Evolutionary conservation across 2,329 filamentous ascomycete genomes (phyloP).

Genomic region (Chaetomium globosum): DNA sequence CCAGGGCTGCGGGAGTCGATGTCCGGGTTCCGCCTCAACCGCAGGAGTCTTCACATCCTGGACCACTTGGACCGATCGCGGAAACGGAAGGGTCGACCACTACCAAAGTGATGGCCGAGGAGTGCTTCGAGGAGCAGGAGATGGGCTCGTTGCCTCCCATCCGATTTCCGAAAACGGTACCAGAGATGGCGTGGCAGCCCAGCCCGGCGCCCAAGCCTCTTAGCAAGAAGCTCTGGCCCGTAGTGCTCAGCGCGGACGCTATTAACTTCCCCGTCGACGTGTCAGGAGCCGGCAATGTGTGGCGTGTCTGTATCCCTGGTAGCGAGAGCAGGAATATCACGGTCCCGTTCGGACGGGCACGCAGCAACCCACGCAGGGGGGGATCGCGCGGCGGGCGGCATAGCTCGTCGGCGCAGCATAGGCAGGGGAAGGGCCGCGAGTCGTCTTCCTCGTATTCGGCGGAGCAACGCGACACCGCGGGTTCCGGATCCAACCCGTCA

Average conservation of each 20-base stretch:
- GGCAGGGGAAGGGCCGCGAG: slow-evolving; percentile 34
- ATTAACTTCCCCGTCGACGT: slow-evolving; percentile 37
- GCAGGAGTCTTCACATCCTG: slow-evolving; percentile 48
- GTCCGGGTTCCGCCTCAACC: slow-evolving; percentile 63
- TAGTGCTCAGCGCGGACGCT: slow-evolving; percentile 44
- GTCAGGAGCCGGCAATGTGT: slow-evolving; percentile 41
- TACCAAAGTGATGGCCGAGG: slow-evolving; percentile 72
- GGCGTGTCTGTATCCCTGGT: slow-evolving; percentile 49
- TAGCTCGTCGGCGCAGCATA: slow-evolving; percentile 29
- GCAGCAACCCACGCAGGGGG: slow-evolving; percentile 41
- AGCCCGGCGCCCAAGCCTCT: slow-evolving; percentile 59
- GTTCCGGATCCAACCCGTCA: slow-evolving; percentile 29
- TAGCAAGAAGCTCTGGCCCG: slow-evolving; percentile 54
- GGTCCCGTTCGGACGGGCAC: slow-evolving; percentile 42
- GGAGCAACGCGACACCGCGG: slow-evolving; percentile 34
- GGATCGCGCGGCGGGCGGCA: slow-evolving; percentile 34
- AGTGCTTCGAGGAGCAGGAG: slow-evolving; percentile 80
- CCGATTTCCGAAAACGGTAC: slow-evolving; percentile 64
- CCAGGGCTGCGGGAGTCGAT: slow-evolving; percentile 59
- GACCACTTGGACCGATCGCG: slow-evolving; percentile 41
- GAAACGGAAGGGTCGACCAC: slow-evolving; percentile 48
- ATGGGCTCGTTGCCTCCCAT: slow-evolving; percentile 76
- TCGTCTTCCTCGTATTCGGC: slow-evolving; percentile 39
- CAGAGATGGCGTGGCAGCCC: slow-evolving; percentile 65
- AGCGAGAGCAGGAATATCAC: slow-evolving; percentile 44